Base-by-base conservation (phyloP, 2,329 filamentous ascomycete genomes). In the Lasiodiplodia sp. region DNA sequence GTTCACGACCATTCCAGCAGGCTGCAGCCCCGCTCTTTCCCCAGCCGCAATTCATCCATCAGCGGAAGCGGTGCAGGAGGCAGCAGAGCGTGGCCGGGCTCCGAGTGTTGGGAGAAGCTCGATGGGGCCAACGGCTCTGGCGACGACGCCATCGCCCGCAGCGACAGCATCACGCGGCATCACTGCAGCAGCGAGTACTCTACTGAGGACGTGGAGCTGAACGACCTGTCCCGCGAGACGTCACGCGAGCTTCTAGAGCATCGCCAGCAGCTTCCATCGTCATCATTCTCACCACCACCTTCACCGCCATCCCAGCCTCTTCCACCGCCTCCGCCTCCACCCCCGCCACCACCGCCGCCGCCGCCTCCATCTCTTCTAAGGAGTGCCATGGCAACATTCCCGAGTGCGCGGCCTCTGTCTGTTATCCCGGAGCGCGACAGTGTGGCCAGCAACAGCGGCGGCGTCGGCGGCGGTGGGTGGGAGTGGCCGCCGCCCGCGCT, bases 41-140 rank as follows among this genome's bases (percentile, higher is more conserved):
- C 18, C 44, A 47, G 44, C 18, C 18, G 16, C 10, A 44, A 18
- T 5, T 52, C 40, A n/a, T 64, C 60, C n/a, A 64, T 44, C 44
- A 18, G 18, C 14, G 31, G 31, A 34, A 34, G 8, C 3, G 62
- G 49, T 14, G 18, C 25, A 4, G 14, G n/a, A 1, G n/a, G 60
- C n/a, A 25, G 64, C 37, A 37, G 40, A 16, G 25, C 25, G 2
- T 51, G 40, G 58, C 58, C 25, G 3, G 11, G 25, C 16, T 37
- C 58, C 18, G 40, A 40, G 12, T 63, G 40, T 52, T 66, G 52
- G 51, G 52, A 56, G 40, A 66, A 66, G 40, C n/a, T 66, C 34
- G 38, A 28, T 23, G 5, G 23, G 21, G 34, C 10, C 34, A 3
- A 21, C 51, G 23, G n/a, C 49, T 11, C 7, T 14, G 62, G n/a